A percentile compares a stretch with the other conserved stretches of the same genome.
These are phyloP conservation scores for Myxozyma udenii DNA, from an alignment of 805 yeast genomes.

Conservation along the genomic window DNA sequence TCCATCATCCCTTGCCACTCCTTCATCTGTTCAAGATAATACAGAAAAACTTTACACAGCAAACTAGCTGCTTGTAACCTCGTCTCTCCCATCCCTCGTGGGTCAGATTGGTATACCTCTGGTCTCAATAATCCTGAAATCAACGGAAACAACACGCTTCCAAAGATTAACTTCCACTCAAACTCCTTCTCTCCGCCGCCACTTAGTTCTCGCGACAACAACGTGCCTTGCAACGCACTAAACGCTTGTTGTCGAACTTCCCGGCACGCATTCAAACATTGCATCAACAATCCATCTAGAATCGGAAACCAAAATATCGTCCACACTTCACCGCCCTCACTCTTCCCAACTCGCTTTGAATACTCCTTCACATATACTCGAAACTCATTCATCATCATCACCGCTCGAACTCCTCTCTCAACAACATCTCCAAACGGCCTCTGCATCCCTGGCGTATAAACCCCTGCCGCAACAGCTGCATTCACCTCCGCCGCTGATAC, in stretches of 20 bases:
- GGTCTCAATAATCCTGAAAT: constrained; percentile 63
- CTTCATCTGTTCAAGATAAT: constrained; percentile 42
- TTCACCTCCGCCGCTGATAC: constrained; percentile 29
- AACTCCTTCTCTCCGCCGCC: constrained; percentile 15
- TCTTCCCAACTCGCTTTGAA: neutral
- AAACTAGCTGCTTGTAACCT: constrained; percentile 65
- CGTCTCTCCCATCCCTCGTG: constrained; percentile 59
- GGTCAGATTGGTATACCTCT: constrained; percentile 60
- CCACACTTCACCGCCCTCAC: constrained; percentile 37
- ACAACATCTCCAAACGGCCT: constrained; percentile 50
- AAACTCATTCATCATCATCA: constrained; percentile 35
- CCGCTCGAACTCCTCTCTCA: constrained; percentile 46
- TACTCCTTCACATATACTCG: constrained; percentile 40
- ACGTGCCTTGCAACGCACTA: constrained; percentile 52
- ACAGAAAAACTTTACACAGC: constrained; percentile 62
- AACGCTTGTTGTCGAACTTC: constrained; percentile 69
- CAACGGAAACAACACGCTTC: constrained; percentile 71
- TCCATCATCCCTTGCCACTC: constrained; percentile 34
- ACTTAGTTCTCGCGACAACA: constrained; percentile 43
- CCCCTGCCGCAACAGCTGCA: constrained; percentile 30
- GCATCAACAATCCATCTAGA: constrained; percentile 80
- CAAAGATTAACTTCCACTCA: constrained; percentile 50
- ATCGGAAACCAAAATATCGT: constrained; percentile 51
- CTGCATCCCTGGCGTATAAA: constrained; percentile 21
- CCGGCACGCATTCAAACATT: constrained; percentile 83